A percentile compares a stretch with the other conserved stretches of the same genome.
phyloP scores from a whole-genome alignment of 495 filamentous ascomycete species.

The Penicillium turbatum region DNA sequence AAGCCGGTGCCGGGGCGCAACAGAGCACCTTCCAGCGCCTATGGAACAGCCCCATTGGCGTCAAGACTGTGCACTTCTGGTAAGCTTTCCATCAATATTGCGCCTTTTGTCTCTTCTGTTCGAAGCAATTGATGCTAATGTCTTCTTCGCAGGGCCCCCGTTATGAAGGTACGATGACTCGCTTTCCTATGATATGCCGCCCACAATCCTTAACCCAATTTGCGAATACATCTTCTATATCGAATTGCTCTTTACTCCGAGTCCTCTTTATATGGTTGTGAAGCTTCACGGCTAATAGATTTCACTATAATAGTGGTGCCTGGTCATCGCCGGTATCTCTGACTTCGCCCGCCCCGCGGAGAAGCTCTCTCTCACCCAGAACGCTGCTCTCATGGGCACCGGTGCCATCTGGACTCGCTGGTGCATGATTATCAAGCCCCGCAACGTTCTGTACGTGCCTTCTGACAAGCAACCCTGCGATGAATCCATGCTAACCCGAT shows the following conservation, averaged over 20 bases:
- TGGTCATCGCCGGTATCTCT: conserved; percentile 87
- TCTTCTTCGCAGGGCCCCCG: conserved; percentile 60
- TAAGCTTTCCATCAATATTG: conserved; percentile 32
- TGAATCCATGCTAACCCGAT: conserved; percentile 3
- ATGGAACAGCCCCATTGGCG: conserved; percentile 80
- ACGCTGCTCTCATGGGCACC: conserved; percentile 80
- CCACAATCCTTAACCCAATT: not conserved
- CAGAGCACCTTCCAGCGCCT: conserved; percentile 64
- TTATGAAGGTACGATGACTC: conserved; percentile 76
- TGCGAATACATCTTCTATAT: not conserved
- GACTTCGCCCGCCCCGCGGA: conserved; percentile 92
- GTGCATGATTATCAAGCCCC: conserved; percentile 95
- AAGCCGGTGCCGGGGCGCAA: conserved; percentile 46
- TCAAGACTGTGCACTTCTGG: conserved; percentile 99
- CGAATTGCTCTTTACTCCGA: not conserved
- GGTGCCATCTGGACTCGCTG: conserved; percentile 96
- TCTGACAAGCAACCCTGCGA: not conserved
- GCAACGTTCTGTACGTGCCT: conserved; percentile 71
- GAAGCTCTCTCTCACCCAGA: conserved; percentile 87
- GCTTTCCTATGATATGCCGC: conserved; percentile 8
- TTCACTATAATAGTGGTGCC: conserved; percentile 60
- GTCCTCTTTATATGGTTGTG: not conserved
- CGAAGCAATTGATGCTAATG: conserved; percentile 12
- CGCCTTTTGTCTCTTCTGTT: not conserved
- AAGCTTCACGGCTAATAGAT: conserved; percentile 7